phyloP scores from a whole-genome alignment of 202 grass and related monocot species.

The Carex sylvatica region DNA sequence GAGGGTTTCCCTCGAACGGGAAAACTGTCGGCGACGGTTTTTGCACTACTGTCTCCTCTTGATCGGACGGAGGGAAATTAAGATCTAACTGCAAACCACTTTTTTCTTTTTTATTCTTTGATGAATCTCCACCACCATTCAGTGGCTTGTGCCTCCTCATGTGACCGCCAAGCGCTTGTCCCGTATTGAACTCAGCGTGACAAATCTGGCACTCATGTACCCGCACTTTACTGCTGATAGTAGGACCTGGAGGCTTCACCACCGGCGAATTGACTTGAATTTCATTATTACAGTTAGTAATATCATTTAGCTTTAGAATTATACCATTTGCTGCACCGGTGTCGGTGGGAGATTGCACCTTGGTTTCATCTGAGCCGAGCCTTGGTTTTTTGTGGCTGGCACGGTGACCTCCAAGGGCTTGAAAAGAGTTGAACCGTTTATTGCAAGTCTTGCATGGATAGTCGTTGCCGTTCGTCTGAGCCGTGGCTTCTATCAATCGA shows the following conservation, averaged over 20 bases:
- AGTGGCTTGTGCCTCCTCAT: constrained; percentile 82
- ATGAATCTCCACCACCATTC: constrained; percentile 22
- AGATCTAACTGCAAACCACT: constrained; percentile 60
- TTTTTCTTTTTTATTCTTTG: constrained; percentile 43
- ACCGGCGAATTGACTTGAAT: constrained; percentile 34
- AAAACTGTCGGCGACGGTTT: background rate
- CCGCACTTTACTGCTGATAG: constrained; percentile 27
- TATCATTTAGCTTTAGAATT: background rate
- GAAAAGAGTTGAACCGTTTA: constrained; percentile 82
- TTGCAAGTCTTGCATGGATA: constrained; percentile 81
- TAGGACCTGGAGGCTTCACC: constrained; percentile 25
- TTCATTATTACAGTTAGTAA: background rate
- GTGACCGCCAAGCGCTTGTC: constrained; percentile 90
- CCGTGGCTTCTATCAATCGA: constrained; percentile 39
- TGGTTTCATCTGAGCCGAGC: background rate
- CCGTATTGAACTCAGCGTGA: constrained; percentile 65
- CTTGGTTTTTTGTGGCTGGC: constrained; percentile 93
- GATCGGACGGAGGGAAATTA: constrained; percentile 65
- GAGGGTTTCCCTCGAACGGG: background rate
- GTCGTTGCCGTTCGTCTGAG: constrained; percentile 34
- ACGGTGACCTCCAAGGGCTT: constrained; percentile 89
- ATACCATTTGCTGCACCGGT: background rate
- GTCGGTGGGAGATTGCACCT: background rate
- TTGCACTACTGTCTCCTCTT: constrained; percentile 33
- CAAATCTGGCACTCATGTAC: constrained; percentile 79